Base-by-base conservation (phyloP, 495 filamentous ascomycete genomes). In the Parachaetomium inaequale region DNA sequence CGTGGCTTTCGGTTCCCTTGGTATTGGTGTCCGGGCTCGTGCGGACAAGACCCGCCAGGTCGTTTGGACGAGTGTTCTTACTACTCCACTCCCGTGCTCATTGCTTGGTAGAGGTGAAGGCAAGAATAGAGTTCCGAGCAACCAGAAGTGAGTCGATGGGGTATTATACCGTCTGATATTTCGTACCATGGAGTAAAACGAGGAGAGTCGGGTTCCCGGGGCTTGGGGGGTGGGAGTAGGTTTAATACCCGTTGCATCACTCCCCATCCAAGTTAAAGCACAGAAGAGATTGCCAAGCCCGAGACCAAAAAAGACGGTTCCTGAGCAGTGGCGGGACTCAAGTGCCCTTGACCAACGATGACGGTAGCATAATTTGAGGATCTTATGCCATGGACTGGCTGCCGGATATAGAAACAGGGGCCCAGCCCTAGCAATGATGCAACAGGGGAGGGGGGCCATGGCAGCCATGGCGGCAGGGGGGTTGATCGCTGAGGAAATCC, bases 331-430 rank as follows among this genome's bases (percentile, higher is more conserved):
- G 50, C 58, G 76, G 76, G 76, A 75, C 67, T 72, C 69, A 62
- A 72, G 69, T 71, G 66, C 72, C 72, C 74, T 75, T 71, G 76
- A 65, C 75, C 73, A 78, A 72, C 75, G 71, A 77, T 76, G 75
- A 76, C 75, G 71, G 75, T 76, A 79, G 76, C 78, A 81, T 81
- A 81, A 81, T 80, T 78, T 76, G 79, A 71, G 74, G 76, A 78
- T 81, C 79, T 81, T 81, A 81, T 80, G 78, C 77, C 75, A 81
- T 80, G 77, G 77, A 74, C 65, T 75, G 66, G 69, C 69, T 78
- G 71, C 76, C 75, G 76, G 75, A 80, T 81, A 78, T 78, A 78
- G 76, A 77, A 76, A 71, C 70, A 66, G 67, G 70, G 73, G 70
- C 75, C 75, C 71, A 70, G 77, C 74, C 67, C 71, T 71, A 75